phyloP scores from a whole-genome alignment of 495 filamentous ascomycete species.

The Hypoxylon crocopeplum region DNA sequence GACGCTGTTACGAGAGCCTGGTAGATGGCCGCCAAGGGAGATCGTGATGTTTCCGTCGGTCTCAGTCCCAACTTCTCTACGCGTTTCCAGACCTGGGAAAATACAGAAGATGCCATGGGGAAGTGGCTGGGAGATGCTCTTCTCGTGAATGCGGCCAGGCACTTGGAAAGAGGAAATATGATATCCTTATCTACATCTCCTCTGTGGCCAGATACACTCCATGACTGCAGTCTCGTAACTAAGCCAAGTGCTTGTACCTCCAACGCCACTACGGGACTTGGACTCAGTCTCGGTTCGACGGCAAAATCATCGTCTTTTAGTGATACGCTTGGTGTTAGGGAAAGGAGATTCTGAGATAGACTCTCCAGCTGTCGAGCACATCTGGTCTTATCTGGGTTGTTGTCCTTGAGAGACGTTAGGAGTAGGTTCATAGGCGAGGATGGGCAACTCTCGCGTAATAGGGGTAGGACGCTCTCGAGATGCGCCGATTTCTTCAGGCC shows the following conservation, averaged over 20 bases:
- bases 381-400: conserved; percentile 59
- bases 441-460: conserved; percentile 50
- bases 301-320: conserved; percentile 58
- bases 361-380: conserved; percentile 72
- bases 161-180: conserved; percentile 70
- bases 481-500: conserved; percentile 57
- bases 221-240: conserved; percentile 69
- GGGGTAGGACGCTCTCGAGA: conserved; percentile 56
- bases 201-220: conserved; percentile 73
- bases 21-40: conserved; percentile 46
- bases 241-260: conserved; percentile 73
- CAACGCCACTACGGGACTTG: conserved; percentile 67
- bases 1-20: conserved; percentile 50
- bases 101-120: conserved; percentile 33
- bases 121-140: conserved; percentile 50
- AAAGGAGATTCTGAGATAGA: conserved; percentile 70
- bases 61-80: conserved; percentile 34
- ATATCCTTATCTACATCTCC: conserved; percentile 73
- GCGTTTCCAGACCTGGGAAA: conserved; percentile 38
- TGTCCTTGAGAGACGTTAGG: conserved; percentile 54
- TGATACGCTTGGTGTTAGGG: conserved; percentile 65
- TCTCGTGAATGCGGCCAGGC: conserved; percentile 66
- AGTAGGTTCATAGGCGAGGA: conserved; percentile 75
- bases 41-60: conserved; percentile 37
- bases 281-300: conserved; percentile 53